A percentile compares a stretch with the other conserved stretches of the same genome.
phyloP scores from a whole-genome alignment of 2,329 filamentous ascomycete species.

The Microcera coccophila region DNA sequence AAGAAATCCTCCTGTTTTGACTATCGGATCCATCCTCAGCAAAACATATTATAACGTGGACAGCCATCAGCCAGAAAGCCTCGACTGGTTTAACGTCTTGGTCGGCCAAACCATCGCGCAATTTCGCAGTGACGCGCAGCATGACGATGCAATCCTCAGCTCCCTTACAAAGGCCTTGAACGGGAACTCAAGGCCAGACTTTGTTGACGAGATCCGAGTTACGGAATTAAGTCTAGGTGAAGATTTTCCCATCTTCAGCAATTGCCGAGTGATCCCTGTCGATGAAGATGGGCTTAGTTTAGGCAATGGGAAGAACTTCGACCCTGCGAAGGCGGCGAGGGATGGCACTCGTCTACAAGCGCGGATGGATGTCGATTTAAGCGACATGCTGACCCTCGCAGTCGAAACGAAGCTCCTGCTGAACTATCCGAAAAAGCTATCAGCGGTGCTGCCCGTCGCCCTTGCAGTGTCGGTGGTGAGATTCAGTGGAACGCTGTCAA shows the following conservation, averaged over 20 bases:
- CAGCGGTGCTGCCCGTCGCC: constrained; percentile 86
- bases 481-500: constrained; percentile 90
- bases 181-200: constrained; percentile 79
- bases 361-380: constrained; percentile 93
- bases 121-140: constrained; percentile 85
- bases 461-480: constrained; percentile 86
- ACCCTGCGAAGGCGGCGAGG: constrained; percentile 49
- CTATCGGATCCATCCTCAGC: constrained; percentile 87
- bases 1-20: constrained; percentile 68
- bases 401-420: constrained; percentile 91
- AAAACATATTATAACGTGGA: constrained; percentile 98
- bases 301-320: constrained; percentile 47
- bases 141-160: constrained; percentile 83
- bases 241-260: constrained; percentile 98
- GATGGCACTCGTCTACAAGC: constrained; percentile 80
- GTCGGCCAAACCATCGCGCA: constrained; percentile 96
- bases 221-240: constrained; percentile 93
- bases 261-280: constrained; percentile 91
- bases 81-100: constrained; percentile 99
- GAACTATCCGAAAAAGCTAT: constrained; percentile 88
- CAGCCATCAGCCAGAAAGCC: constrained; percentile 89
- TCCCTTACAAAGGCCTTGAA: constrained; percentile 85
- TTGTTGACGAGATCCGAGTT: constrained; percentile 88
- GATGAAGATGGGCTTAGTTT: constrained; percentile 69
- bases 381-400: constrained; percentile 91